A percentile compares a stretch with the other conserved stretches of the same genome.
These are phyloP conservation scores for Chalciporus sphaerocephalus DNA, from an alignment of 768 basidiomycete genomes.

Conservation along the genomic window DNA sequence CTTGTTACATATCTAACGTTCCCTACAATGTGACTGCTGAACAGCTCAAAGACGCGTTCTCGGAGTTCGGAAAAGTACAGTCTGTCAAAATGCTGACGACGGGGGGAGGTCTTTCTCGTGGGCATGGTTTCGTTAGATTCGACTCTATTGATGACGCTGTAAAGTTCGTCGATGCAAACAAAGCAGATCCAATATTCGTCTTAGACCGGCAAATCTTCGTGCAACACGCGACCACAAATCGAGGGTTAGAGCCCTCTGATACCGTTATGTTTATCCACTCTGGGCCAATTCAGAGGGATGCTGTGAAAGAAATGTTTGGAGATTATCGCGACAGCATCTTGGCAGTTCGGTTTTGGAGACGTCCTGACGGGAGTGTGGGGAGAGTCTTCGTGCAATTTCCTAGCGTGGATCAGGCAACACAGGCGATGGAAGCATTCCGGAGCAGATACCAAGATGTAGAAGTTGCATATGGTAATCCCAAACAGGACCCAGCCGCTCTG, in stretches of 20 bases:
- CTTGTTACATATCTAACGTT: slow-evolving; percentile 50
- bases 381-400: slow-evolving; percentile 54
- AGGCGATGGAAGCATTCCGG: slow-evolving; percentile 43
- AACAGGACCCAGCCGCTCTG: slow-evolving; percentile 1
- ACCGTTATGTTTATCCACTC: slow-evolving; percentile 32
- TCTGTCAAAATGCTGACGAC: slow-evolving; percentile 32
- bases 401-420: slow-evolving; percentile 40
- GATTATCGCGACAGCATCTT: slow-evolving; percentile 7
- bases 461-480: slow-evolving; percentile 20
- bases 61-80: slow-evolving; percentile 39
- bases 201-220: slow-evolving; percentile 43
- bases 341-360: slow-evolving; percentile 33
- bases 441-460: slow-evolving; percentile 2
- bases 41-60: slow-evolving; percentile 40
- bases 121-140: slow-evolving; percentile 47
- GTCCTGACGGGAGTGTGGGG: slow-evolving; percentile 26
- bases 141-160: slow-evolving; percentile 34
- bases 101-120: slow-evolving; percentile 37
- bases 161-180: slow-evolving; percentile 32
- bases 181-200: slow-evolving; percentile 46
- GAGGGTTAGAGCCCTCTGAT: slow-evolving; percentile 23
- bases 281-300: slow-evolving; percentile 16
- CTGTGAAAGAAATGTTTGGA: slow-evolving; percentile 27
- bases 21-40: slow-evolving; percentile 42
- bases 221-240: slow-evolving; percentile 32